Conservation (phyloP, 306 rosid species). For the Castanea mollissima region DNA sequence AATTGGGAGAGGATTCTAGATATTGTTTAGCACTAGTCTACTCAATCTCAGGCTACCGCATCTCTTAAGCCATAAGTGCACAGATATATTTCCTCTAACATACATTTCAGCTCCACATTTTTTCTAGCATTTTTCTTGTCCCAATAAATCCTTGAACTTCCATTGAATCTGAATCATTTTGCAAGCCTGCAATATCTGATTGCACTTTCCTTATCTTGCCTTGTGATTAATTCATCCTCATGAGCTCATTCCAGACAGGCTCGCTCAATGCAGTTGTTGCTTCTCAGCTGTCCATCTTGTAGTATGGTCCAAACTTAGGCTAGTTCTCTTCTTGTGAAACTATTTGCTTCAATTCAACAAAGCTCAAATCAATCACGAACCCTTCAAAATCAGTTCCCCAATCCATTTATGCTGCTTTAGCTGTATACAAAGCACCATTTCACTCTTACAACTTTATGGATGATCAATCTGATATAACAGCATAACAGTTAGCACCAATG, state of each 20-base stretch:
- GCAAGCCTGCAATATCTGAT: not conserved
- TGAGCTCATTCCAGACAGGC: not conserved
- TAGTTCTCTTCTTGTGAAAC: not conserved
- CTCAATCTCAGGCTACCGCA: not conserved
- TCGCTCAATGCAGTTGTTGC: not conserved
- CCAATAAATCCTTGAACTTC: not conserved
- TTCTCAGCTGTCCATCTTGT: not conserved
- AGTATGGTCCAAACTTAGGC: not conserved
- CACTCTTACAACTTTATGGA: not conserved
- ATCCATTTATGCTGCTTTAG: not conserved
- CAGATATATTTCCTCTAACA: not conserved
- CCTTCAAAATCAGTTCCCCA: not conserved
- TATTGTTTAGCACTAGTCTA: not conserved
- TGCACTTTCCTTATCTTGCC: not conserved
- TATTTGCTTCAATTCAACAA: not conserved
- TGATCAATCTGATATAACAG: not conserved
- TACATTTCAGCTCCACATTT: not conserved
- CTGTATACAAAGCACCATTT: not conserved
- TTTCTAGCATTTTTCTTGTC: not conserved
- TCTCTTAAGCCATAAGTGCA: constrained; percentile 1
- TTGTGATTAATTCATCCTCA: not conserved
- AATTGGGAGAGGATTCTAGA: not conserved
- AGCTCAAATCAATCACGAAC: not conserved
- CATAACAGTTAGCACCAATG: not conserved
- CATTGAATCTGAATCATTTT: not conserved